Evolutionary conservation across 768 basidiomycete species (phyloP), one percentile per base, ranked within the genome.

Genomic region (Mycena capillaripes): DNA sequence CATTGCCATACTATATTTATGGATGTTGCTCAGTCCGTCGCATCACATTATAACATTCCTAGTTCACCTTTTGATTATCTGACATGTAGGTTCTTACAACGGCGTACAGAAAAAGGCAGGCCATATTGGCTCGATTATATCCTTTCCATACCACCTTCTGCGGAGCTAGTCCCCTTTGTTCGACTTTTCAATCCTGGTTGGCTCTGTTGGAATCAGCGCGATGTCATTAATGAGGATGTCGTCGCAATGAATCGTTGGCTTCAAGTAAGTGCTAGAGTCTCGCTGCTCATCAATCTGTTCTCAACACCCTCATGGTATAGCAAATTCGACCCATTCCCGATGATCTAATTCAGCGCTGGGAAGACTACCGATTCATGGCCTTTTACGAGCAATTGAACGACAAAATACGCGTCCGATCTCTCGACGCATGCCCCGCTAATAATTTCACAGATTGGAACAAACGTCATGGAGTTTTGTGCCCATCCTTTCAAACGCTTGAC

Each of bases 261-360:
- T 27, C 48, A 27, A 50, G 48, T 50, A 50, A 50, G 48, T 50
- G 17, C 14, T 50, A 27, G 36, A 19, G 59, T 34, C 46, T 36
- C 4, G 8, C 14, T 19, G 5, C 30, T 32, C 30, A 32, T 34
- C 53, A 55, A 6, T 34, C 4, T n/a, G n/a, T 23, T 62, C n/a
- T 50, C 12, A 8, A 10, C 2, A 9, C 9, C 38, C 48, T 27
- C 17, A 16, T 38, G 10, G 5, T 46, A n/a, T 25, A 62, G 61
- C 6, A n/a, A 34, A 50, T 46, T 48, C 29, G 27, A 50, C 44
- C 42, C 32, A 48, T 36, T 32, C 61, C 61, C 4, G 46, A 62
- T 17, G 61, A 62, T 48, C 19, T 62, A 50, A 62, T 62, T 48
- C 61, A 62, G 46, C 21, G 32, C 44, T 62, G 61, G 61, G 61